phyloP scores from a whole-genome alignment of 148 eudicot species.

The Persicaria tinctoria region DNA sequence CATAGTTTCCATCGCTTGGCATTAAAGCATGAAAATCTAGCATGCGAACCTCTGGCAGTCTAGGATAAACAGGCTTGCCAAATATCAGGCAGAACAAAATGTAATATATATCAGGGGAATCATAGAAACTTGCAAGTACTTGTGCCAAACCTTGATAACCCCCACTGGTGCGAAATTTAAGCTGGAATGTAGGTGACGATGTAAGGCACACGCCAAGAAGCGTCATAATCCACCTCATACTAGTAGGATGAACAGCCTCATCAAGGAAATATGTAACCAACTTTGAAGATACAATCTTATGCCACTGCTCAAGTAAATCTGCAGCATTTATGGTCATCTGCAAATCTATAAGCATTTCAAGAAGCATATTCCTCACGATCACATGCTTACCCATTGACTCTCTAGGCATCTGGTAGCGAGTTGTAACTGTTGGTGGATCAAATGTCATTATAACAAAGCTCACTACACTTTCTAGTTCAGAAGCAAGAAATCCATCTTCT shows the following conservation, averaged over 20 bases:
- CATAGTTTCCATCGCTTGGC: conserved; percentile 76
- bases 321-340: conserved; percentile 83
- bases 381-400: conserved; percentile 99
- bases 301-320: conserved; percentile 97
- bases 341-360: conserved; percentile 95
- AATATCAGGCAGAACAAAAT: conserved; percentile 93
- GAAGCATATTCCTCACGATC: conserved; percentile 95
- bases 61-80: conserved; percentile 94
- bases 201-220: conserved; percentile 97
- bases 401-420: conserved; percentile 44
- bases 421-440: conserved; percentile 78
- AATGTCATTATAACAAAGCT: conserved; percentile 95
- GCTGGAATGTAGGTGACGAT: conserved; percentile 87
- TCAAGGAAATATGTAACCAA: conserved; percentile 84
- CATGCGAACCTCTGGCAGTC: conserved; percentile 97
- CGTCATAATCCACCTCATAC: conserved; percentile 99
- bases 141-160: conserved; percentile 85
- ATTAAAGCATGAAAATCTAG: conserved; percentile 95
- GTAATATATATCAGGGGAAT: conserved; percentile 97
- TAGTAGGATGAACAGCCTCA: conserved; percentile 97
- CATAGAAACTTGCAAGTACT: conserved; percentile 89
- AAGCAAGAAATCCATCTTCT: conserved; percentile 87
- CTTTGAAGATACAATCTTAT: conserved; percentile 84
- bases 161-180: conserved; percentile 80
- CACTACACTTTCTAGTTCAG: conserved; percentile 93